A percentile compares a stretch with the other conserved stretches of the same genome.
Evolutionary conservation across 2,329 filamentous ascomycete species (phyloP).

Genomic region (Penicillium sp.): DNA sequence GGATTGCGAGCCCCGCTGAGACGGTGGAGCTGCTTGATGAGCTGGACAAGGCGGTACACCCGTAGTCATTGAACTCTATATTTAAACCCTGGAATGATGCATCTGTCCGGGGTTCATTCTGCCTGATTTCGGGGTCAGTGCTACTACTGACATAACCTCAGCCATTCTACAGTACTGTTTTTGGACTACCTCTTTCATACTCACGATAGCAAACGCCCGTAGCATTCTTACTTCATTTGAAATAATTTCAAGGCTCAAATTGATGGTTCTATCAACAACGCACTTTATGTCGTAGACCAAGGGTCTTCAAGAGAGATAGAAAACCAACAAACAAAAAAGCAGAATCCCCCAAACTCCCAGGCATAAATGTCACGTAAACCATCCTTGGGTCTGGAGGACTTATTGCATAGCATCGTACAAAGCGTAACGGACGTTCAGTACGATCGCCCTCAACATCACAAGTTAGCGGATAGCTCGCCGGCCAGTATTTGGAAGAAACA

Average conservation of each 20-base stretch:
- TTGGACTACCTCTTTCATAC: neutral
- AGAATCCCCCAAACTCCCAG: conserved; percentile 10
- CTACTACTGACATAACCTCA: neutral
- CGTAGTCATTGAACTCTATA: neutral
- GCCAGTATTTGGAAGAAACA: neutral
- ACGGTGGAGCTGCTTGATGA: conserved; percentile 89
- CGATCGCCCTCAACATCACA: neutral
- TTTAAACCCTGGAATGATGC: neutral
- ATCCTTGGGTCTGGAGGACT: conserved; percentile 5
- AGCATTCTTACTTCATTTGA: neutral
- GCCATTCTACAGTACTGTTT: neutral
- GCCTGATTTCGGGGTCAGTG: neutral
- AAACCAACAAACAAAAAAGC: neutral
- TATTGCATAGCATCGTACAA: conserved; percentile 24
- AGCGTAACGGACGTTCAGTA: conserved; percentile 17
- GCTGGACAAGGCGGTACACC: conserved; percentile 37
- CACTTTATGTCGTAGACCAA: neutral
- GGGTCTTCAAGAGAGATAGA: neutral
- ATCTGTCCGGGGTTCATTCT: neutral
- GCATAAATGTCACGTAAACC: conserved; percentile 10
- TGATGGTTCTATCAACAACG: conserved; percentile 9
- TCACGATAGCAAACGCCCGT: neutral
- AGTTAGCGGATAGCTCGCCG: neutral
- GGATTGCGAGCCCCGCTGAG: conserved; percentile 91
- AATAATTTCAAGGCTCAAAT: neutral